Evolutionary conservation across 176 grass and related monocot species (phyloP), one percentile per base, ranked within the genome.

Genomic region (Oryza rufipogon): DNA sequence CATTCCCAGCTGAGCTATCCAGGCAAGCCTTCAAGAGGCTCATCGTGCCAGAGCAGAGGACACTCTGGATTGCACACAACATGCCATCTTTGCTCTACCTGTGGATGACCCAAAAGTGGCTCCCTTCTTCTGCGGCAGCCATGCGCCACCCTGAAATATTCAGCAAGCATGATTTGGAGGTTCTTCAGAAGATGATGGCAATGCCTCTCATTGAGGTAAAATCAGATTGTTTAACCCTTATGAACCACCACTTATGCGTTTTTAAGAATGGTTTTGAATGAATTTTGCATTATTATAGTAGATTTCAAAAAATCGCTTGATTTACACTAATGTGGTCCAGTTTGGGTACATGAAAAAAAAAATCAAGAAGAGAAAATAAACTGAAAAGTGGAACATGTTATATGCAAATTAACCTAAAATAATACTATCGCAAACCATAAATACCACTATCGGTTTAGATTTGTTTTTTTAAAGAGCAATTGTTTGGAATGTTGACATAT

Each of bases 101-200:
- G 81, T 94, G 94, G 90, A 97, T 94, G 80, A 88, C 87, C 19
- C 94, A 94, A 87, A 97, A 64, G 73, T 97, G 75, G 85, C 80
- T 97, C 47, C 90, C 87, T 86, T 88, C 89, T 90, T 78, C 89
- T 64, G 90, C 87, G 0, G 69, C 84, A 38, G 86, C 84, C 64
- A 77, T 87, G 82, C 83, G 63, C 64, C 81, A 84, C 66, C 73
- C 86, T 80, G 92, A 88, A 75, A 87, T 85, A 86, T 94, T 94
- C 61, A 83, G 89, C 54, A 73, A 86, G 66, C 71, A 86, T 84
- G 92, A 92, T 68, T 20, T 91, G 74, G 78, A 92, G 87, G 83
- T 92, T 23, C 74, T 92, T 73, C 92, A 88, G 45, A 92, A 91
- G 72, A 68, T 92, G 36, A 80, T 79, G 83, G 66, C 80, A 86